Conservation (phyloP, 2,329 filamentous ascomycete genomes). For the Clonostachys rhizophaga region DNA sequence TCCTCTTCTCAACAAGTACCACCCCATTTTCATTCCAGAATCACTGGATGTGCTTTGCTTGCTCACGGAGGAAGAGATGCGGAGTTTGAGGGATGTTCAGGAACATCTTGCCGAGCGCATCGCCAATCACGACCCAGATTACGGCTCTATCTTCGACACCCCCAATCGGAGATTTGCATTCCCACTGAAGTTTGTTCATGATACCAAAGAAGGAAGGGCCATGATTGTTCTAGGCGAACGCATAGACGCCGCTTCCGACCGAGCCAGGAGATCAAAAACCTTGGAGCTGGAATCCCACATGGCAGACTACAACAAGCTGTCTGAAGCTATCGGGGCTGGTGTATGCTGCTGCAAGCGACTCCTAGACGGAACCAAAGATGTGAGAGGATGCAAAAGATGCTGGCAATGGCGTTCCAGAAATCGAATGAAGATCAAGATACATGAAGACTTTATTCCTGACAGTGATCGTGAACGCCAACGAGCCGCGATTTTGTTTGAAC, state of each 20-base stretch:
- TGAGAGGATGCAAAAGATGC: background rate
- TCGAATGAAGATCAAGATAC: background rate
- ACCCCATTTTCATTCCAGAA: constrained; percentile 42
- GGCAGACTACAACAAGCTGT: too few species aligned
- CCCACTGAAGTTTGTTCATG: too few species aligned
- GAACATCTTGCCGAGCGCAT: constrained; percentile 8
- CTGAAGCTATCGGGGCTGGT: too few species aligned
- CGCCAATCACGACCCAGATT: constrained; percentile 1
- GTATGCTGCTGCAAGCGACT: too few species aligned
- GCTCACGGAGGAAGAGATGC: constrained; percentile 1
- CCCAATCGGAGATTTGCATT: constrained; percentile 10
- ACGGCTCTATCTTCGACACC: constrained; percentile 41
- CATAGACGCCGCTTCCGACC: too few species aligned
- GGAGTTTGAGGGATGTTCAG: background rate
- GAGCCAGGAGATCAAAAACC: too few species aligned
- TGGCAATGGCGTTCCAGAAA: background rate
- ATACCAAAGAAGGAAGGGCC: too few species aligned
- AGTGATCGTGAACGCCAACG: background rate
- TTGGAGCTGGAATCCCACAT: too few species aligned
- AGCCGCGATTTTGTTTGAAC: too few species aligned
- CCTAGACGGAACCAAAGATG: background rate
- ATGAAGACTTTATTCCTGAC: background rate
- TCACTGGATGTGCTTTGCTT: constrained; percentile 48
- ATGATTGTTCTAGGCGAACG: too few species aligned
- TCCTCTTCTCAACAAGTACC: constrained; percentile 43